Base-by-base conservation (phyloP, 2,329 filamentous ascomycete species). In the Fusarium fracticaudum region DNA sequence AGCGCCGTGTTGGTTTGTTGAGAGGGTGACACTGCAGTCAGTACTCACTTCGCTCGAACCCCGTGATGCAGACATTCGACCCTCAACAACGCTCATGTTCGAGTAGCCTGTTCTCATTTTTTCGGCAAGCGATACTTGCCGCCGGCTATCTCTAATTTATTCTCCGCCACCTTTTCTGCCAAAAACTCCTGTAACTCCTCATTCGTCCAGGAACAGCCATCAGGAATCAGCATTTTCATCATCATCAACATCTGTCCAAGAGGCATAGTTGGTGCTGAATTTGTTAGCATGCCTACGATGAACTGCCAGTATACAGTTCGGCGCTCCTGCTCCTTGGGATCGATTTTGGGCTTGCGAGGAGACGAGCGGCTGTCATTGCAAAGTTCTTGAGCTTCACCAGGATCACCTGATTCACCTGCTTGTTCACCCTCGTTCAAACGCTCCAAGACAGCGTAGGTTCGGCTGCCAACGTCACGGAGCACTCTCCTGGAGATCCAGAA, bases 271-370 rank as follows among this genome's bases (percentile, higher is more conserved):
- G 88, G 90, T 24, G 92, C 92, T 77, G 94, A 93, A 82, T 98
- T 98, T 71, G 94, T 98, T 83, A 99, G 85, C 96, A 99, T 98
- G 59, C 94, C 94, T 64, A 95, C 87, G 67, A 99, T 95, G 81
- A 98, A 98, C 78, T 95, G 93, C 90, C 93, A 94, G 83, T 98
- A 98, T 44, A 98, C 88, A 48, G 84, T 83, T 40, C 87, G 86
- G 67, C 86, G 86, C 76, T 89, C 88, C 76, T 87, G 86, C 79
- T 91, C 90, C 80, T 94, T 92, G 73, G 90, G 87, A 29, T 92
- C 88, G 38, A 93, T 84, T 69, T 85, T 87, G 59, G 86, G 83
- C 75, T 91, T 88, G 10, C 86, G 88, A 31, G 86, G 85, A 29
- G 85, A 86, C 43, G 83, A 76, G 50, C 81, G 82, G 29, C 73